phyloP scores from a whole-genome alignment of 2,329 filamentous ascomycete species.

The Colletotrichum lindemuthianum region DNA sequence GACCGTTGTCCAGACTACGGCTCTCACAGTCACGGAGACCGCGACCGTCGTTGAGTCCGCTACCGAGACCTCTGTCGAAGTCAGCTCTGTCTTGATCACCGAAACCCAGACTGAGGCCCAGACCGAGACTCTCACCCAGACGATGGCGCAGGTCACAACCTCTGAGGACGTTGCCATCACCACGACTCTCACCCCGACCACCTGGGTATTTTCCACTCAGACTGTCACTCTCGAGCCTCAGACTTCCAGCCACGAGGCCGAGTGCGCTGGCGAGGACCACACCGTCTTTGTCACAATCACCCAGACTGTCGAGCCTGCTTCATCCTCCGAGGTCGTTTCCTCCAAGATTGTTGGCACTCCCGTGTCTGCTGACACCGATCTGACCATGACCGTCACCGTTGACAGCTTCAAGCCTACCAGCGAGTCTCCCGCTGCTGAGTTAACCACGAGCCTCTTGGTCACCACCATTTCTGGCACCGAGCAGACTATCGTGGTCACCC shows the following conservation, averaged over 20 bases:
- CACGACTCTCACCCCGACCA: conserved; percentile 24
- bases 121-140: conserved; percentile 13
- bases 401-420: conserved; percentile 19
- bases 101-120: conserved; percentile 23
- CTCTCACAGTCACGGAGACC: conserved; percentile 20
- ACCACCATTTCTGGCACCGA: conserved; percentile 9
- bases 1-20: conserved; percentile 31
- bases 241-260: neutral
- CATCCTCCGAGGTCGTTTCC: conserved; percentile 6
- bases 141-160: conserved; percentile 12
- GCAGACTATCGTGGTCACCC: conserved; percentile 13
- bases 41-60: conserved; percentile 3
- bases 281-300: conserved; percentile 35
- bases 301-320: conserved; percentile 21
- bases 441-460: conserved; percentile 4
- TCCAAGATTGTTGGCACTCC: conserved; percentile 6
- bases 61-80: conserved; percentile 8
- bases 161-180: conserved; percentile 20
- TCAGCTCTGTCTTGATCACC: conserved; percentile 27
- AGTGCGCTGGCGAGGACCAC: conserved; percentile 24
- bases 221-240: conserved; percentile 3
- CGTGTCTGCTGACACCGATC: conserved; percentile 17
- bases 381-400: conserved; percentile 32
- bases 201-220: conserved; percentile 8
- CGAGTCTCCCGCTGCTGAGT: neutral